Evolutionary conservation across 106 monocot species (phyloP), one percentile per base, ranked within the genome.

Genomic region (Dioscorea zingiberensis): DNA sequence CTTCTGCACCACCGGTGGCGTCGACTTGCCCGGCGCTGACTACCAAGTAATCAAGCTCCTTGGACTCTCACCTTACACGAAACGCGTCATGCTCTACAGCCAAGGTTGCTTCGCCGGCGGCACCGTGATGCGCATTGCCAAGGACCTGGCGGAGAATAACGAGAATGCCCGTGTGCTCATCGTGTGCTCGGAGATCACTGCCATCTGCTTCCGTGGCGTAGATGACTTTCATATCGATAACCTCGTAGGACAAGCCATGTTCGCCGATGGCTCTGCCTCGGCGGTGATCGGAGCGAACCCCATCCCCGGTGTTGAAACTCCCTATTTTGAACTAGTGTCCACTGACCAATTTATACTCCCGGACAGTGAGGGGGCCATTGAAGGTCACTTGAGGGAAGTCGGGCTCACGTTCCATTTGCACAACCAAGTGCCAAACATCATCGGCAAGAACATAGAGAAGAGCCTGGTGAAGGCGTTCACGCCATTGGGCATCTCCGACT

Each of bases 81-180:
- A 61, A n/a, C 71, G 69, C 0, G 13, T 58, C 69, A 58, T 58
- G 69, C 58, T 69, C 25, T 69, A 69, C 69, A 38, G 58, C n/a
- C 9, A 30, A 16, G 49, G 49, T 49, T 49, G 49, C 49, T 49
- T 4, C 13, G 49, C 49, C 3, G 49, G 49, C n/a, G 69, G 30
- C 21, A 59, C 46, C 18, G 47, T 30, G 15, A 23, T 69, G 24
- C 69, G 69, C 46, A 25, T 69, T 11, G 69, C 60, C 17, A 60
- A 60, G 60, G 60, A 60, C 29, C 13, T 60, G 15, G 60, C 60
- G 7, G 60, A 60, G 29, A 60, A 60, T 18, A 30, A 60, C 29
- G 9, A n/a, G 29, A 26, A 18, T 9, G 60, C 60, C 16, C 60
- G 60, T 26, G 60, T 60, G 17, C 60, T 60, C 8, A 17, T 30